A percentile compares a stretch with the other conserved stretches of the same genome.
Evolutionary conservation across 768 basidiomycete genomes (phyloP).

Genomic region (Suillus alpinus): DNA sequence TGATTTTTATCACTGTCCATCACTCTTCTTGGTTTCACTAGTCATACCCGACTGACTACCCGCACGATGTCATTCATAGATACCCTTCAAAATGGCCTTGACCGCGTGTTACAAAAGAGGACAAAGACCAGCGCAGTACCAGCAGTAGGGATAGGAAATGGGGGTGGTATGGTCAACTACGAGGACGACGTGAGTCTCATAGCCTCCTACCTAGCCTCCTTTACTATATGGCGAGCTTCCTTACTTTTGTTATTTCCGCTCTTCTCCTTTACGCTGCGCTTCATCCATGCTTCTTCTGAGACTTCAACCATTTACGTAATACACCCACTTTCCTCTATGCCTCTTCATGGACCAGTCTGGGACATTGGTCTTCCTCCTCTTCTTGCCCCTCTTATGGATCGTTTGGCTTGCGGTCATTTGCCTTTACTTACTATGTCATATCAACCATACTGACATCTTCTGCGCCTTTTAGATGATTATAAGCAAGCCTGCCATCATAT

Average conservation of each 20-base stretch:
- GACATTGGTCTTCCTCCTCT: constrained; percentile 57
- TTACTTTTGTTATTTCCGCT: constrained; percentile 8
- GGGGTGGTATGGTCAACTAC: constrained; percentile 56
- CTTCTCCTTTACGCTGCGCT: constrained; percentile 13
- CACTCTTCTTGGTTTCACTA: background rate
- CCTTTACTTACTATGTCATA: constrained; percentile 10
- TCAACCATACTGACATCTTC: constrained; percentile 15
- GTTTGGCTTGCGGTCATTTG: constrained; percentile 66
- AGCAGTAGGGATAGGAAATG: constrained; percentile 56
- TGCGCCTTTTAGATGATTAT: constrained; percentile 69
- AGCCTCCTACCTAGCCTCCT: background rate
- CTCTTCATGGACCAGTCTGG: constrained; percentile 41
- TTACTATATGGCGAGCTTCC: no score
- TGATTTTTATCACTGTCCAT: background rate
- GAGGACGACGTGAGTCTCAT: constrained; percentile 68
- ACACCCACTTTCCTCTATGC: constrained; percentile 23
- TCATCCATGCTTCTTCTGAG: constrained; percentile 7
- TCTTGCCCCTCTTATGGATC: constrained; percentile 62
- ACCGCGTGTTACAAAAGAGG: constrained; percentile 26
- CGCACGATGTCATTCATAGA: constrained; percentile 27
- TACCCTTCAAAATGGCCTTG: constrained; percentile 27
- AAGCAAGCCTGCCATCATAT: constrained; percentile 77
- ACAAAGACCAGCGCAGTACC: constrained; percentile 20
- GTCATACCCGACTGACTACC: background rate
- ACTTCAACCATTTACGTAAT: constrained; percentile 32